Percentiles rank a stretch among this genome's conserved stretches.
Conservation (phyloP, 371 early-diverging fungal genomes). For the Mucor irregularis region DNA sequence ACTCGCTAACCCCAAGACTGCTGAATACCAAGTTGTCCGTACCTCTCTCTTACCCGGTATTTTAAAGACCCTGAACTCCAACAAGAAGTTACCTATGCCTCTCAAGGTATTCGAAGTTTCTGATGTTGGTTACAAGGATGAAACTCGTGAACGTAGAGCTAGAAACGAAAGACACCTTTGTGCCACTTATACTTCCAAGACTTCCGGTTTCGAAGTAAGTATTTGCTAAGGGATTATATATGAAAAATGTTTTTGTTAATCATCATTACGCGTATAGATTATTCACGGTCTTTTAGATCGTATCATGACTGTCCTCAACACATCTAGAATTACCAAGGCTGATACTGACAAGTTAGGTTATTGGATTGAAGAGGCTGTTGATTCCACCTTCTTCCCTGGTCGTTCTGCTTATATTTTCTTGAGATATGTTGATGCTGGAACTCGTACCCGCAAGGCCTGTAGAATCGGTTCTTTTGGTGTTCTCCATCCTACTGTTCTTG, state of each 20-base stretch:
- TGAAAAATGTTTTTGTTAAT: neutral
- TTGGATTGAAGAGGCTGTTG: conserved; percentile 81
- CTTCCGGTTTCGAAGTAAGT: conserved; percentile 88
- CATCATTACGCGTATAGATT: conserved; percentile 34
- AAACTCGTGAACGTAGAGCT: conserved; percentile 76
- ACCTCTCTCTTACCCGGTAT: conserved; percentile 95
- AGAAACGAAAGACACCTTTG: conserved; percentile 92
- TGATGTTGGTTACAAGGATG: conserved; percentile 93
- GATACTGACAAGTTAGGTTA: conserved; percentile 61
- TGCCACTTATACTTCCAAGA: conserved; percentile 86
- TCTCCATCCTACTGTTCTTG: conserved; percentile 90
- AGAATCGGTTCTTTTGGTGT: conserved; percentile 91
- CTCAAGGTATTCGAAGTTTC: conserved; percentile 97
- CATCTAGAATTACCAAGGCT: conserved; percentile 47
- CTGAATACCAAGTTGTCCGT: conserved; percentile 95
- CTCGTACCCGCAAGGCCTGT: conserved; percentile 49
- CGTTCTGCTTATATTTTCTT: conserved; percentile 86
- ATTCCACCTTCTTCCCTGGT: conserved; percentile 91
- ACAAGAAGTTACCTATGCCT: conserved; percentile 93
- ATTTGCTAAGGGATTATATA: neutral
- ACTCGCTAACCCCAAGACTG: conserved; percentile 95
- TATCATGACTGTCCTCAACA: conserved; percentile 82
- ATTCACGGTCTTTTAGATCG: conserved; percentile 94
- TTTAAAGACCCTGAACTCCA: conserved; percentile 93
- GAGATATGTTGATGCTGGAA: conserved; percentile 44